These are phyloP conservation scores for Aquanectria penicillioides DNA, from an alignment of 2,329 filamentous ascomycete genomes.

Conservation along the genomic window DNA sequence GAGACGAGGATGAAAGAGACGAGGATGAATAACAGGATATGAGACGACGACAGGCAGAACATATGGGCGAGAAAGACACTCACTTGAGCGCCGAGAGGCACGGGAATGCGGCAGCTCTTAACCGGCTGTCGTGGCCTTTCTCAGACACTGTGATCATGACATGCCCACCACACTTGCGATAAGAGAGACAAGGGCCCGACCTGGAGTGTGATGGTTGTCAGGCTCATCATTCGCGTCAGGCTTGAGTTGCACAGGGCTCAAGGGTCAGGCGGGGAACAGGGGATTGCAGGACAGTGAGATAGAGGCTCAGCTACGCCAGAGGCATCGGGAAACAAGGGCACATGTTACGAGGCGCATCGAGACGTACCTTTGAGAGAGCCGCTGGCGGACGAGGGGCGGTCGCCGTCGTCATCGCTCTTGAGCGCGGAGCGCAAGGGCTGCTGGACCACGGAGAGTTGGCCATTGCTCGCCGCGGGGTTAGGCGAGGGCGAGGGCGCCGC, in stretches of 20 bases:
- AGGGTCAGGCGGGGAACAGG: constrained; percentile 19
- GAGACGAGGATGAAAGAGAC: too few relatives aligned
- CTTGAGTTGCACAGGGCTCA: constrained; percentile 20
- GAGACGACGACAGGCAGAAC: background rate
- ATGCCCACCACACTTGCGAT: constrained; percentile 25
- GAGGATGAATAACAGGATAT: background rate
- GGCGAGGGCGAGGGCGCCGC: constrained; percentile 28
- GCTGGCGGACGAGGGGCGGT: constrained; percentile 49
- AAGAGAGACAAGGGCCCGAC: constrained; percentile 17
- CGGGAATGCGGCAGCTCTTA: constrained; percentile 1
- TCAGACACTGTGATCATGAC: constrained; percentile 22
- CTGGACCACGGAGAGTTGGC: constrained; percentile 25
- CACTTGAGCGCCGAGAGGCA: constrained; percentile 20
- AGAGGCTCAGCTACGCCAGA: background rate
- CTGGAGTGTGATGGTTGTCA: constrained; percentile 11
- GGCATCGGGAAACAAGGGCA: constrained; percentile 6
- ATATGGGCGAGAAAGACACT: too few relatives aligned
- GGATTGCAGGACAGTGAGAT: background rate
- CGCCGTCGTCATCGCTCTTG: constrained; percentile 55
- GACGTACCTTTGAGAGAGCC: constrained; percentile 57
- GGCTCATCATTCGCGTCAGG: constrained; percentile 13
- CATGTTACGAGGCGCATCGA: background rate
- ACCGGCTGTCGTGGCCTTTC: constrained; percentile 7
- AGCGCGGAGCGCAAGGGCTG: constrained; percentile 54
- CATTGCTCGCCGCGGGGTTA: constrained; percentile 34